Base-by-base conservation (phyloP, 257 asterid genomes). In the Solanum dulcamara region DNA sequence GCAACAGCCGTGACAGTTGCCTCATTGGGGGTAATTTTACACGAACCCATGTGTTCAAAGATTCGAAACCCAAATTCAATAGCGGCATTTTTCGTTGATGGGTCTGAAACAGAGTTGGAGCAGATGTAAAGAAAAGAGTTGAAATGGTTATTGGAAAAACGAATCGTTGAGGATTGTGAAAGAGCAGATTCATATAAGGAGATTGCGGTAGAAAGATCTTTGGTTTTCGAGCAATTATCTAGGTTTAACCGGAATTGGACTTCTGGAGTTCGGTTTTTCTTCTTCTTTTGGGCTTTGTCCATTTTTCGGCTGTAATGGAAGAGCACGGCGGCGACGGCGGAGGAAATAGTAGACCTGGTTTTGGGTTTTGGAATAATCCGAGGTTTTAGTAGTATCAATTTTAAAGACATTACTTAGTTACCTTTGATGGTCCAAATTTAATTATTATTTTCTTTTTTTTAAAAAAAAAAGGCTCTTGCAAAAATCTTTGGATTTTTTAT, bases 1-100 rank as follows among this genome's bases (percentile, higher is more conserved):
- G 98, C 93, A 5, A 93, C 84, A 10, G 98, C 95, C 55, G 98
- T 92, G 88, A 91, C 87, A 48, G 98, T 96, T 30, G 98, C 99
- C 90, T 93, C 98, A 74, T 93, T 93, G 5, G 95, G 94, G 88
- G 70, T 90, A 85, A 93, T 83, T 12, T 85, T 81, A 35, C 85
- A 60, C 51, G 86, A 60, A 60, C 68, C 90, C 81, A 89, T 93
- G 15, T 83, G 88, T 51, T 88, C 59, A 86, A 90, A 96, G 62
- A 96, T 84, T 86, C 87, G 90, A 90, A 94, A 92, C 1, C 98
- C 99, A 85, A 94, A 96, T 35, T 91, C 90, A 48, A 96, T 91
- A 2, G 99, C 98, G 38, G 90, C n/a, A 28, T 85, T 18, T 67
- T 91, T 91, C 32, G 90, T 85, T 60, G 85, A 92, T 51, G 91